These are phyloP conservation scores for Leptographium flavum DNA, from an alignment of 2,329 filamentous ascomycete species.

Conservation along the genomic window DNA sequence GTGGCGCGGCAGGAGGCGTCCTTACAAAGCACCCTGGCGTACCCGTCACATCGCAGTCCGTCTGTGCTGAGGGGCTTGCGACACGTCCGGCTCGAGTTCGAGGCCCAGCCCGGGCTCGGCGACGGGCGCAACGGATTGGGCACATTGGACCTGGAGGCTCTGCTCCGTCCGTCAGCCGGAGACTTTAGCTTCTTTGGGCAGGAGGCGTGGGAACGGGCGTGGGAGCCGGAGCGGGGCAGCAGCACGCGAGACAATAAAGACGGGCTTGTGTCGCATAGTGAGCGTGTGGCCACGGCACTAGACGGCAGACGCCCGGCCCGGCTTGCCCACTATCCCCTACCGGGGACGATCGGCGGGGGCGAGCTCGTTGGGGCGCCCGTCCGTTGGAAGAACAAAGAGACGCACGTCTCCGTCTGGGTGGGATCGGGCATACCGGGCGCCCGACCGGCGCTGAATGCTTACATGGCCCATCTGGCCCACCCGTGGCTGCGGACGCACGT, in stretches of 20 bases:
- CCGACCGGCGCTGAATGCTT: slow-evolving; percentile 28
- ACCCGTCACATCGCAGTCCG: slow-evolving; percentile 22
- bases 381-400: slow-evolving; percentile 14
- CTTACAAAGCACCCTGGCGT: slow-evolving; percentile 20
- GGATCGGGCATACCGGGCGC: slow-evolving; percentile 21
- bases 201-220: slow-evolving; percentile 13
- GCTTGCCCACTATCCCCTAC: slow-evolving; percentile 6
- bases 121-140: slow-evolving; percentile 16
- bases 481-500: slow-evolving; percentile 21
- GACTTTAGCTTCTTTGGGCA: slow-evolving; percentile 33
- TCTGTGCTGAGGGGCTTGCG: slow-evolving; percentile 35
- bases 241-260: too few species aligned
- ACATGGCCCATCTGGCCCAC: slow-evolving; percentile 28
- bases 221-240: not conserved
- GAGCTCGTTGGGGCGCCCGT: slow-evolving; percentile 14
- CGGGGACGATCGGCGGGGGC: not conserved
- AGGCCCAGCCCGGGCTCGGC: slow-evolving; percentile 18
- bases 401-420: slow-evolving; percentile 22
- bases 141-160: slow-evolving; percentile 25
- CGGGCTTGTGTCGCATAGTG: too few species aligned
- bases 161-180: slow-evolving; percentile 23
- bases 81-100: slow-evolving; percentile 40
- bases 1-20: slow-evolving; percentile 33
- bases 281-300: too few species aligned
- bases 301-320: not conserved